These are phyloP conservation scores for Nasturtium officinale DNA, from an alignment of 345 rosid genomes.

Conservation along the genomic window DNA sequence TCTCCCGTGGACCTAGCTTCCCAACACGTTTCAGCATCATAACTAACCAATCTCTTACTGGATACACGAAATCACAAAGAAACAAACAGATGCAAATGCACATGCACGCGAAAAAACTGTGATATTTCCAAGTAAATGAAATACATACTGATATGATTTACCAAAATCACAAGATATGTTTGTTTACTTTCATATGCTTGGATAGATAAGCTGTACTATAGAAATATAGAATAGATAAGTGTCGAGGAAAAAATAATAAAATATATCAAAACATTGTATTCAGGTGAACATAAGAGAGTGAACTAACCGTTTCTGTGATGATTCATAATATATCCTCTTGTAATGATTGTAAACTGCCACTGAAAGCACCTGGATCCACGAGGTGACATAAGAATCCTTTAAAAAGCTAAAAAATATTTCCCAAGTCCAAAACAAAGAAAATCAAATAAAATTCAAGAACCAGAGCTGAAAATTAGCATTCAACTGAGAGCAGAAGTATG, in stretches of 20 bases:
- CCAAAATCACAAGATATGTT: conserved; percentile 14
- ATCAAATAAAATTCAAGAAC: background rate
- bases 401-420: background rate
- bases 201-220: background rate
- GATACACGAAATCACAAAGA: conserved; percentile 15
- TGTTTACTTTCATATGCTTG: conserved; percentile 3
- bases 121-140: background rate
- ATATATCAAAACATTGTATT: background rate
- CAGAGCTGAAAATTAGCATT: background rate
- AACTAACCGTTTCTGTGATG: conserved; percentile 70
- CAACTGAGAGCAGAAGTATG: background rate
- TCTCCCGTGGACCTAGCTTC: conserved; percentile 75
- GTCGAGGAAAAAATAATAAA: background rate
- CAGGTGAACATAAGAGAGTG: conserved; percentile 9
- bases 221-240: background rate
- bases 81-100: conserved; percentile 3
- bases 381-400: background rate
- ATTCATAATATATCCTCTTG: conserved; percentile 77
- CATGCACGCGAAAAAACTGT: background rate
- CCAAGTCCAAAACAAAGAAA: background rate
- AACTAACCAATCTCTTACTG: conserved; percentile 27
- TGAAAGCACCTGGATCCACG: conserved; percentile 75
- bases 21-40: conserved; percentile 47
- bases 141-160: background rate
- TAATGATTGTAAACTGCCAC: conserved; percentile 99